A percentile compares a stretch with the other conserved stretches of the same genome.
Evolutionary conservation across 208 protist species (phyloP).

Genomic region (Crithidia mellificae): DNA sequence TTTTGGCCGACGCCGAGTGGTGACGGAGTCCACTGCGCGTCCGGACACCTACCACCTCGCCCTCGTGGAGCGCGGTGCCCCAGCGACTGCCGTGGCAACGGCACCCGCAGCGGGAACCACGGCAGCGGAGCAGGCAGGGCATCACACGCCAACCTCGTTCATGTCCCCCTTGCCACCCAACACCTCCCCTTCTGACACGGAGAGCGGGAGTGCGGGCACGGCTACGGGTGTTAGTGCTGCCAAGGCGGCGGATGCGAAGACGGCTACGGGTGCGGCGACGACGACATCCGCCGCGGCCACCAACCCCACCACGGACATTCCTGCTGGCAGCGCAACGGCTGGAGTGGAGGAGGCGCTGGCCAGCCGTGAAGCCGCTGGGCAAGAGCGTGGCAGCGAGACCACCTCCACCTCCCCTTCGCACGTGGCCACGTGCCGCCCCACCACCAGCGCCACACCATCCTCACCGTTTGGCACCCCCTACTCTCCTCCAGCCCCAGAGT

Average conservation of each 20-base stretch:
- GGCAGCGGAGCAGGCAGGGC: neutral
- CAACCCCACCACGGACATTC: neutral
- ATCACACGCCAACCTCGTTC: constrained; percentile 1
- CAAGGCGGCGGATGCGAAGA: too few species aligned
- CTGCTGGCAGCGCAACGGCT: neutral
- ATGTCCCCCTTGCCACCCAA: constrained; percentile 8
- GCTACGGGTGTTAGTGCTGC: neutral
- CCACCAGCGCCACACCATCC: constrained; percentile 6
- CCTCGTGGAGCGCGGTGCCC: constrained; percentile 8
- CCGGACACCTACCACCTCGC: constrained; percentile 14
- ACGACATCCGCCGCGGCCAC: too few species aligned
- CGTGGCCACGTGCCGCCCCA: neutral
- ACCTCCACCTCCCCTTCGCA: constrained; percentile 3
- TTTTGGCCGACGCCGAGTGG: constrained; percentile 3
- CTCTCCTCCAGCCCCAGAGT: neutral
- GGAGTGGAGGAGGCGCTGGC: too few species aligned
- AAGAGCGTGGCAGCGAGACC: neutral
- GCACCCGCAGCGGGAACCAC: neutral
- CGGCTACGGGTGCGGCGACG: too few species aligned
- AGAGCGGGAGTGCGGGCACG: neutral
- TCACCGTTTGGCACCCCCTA: constrained; percentile 10
- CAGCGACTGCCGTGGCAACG: neutral
- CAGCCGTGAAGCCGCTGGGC: too few species aligned
- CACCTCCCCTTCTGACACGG: neutral
- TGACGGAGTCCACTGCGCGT: constrained; percentile 14